Conservation (phyloP, 2,329 filamentous ascomycete genomes). For the Apiospora koreana region DNA sequence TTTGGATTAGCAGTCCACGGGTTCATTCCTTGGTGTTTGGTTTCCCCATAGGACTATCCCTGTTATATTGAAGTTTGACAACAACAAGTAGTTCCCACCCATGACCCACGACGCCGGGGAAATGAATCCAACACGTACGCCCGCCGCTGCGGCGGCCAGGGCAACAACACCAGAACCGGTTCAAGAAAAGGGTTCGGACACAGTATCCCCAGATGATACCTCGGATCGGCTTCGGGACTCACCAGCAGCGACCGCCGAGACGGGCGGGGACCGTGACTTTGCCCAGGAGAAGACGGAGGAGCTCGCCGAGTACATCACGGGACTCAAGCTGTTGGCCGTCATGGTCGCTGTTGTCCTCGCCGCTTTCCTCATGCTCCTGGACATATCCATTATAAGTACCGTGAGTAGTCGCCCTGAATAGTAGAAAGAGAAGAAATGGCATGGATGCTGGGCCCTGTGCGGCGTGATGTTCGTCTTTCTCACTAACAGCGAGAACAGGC, state of each 20-base stretch:
- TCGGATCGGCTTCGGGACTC: not conserved
- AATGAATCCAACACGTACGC: not conserved
- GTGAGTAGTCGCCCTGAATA: slow-evolving; percentile 28
- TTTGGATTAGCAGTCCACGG: too few relatives aligned
- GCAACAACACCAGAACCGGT: not conserved
- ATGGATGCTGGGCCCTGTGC: not conserved
- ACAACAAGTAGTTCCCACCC: not conserved
- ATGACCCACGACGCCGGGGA: not conserved
- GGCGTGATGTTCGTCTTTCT: too few relatives aligned
- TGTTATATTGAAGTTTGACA: not conserved
- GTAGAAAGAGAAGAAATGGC: not conserved
- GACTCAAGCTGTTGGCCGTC: slow-evolving; percentile 26
- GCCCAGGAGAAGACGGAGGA: slow-evolving; percentile 20
- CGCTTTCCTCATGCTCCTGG: slow-evolving; percentile 50
- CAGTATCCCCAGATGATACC: not conserved
- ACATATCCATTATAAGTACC: slow-evolving; percentile 55
- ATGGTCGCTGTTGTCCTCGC: slow-evolving; percentile 40
- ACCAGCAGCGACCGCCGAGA: not conserved
- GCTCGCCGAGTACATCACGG: slow-evolving; percentile 26
- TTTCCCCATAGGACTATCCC: not conserved
- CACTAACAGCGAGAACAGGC: slow-evolving; percentile 10
- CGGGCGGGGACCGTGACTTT: not conserved
- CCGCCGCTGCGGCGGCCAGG: not conserved
- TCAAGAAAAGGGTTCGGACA: not conserved
- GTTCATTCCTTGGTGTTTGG: not conserved